Percentiles rank a stretch among this genome's conserved stretches.
Conservation (phyloP, 1,139 yeast genomes). For the Geotrichum aggregatum region DNA sequence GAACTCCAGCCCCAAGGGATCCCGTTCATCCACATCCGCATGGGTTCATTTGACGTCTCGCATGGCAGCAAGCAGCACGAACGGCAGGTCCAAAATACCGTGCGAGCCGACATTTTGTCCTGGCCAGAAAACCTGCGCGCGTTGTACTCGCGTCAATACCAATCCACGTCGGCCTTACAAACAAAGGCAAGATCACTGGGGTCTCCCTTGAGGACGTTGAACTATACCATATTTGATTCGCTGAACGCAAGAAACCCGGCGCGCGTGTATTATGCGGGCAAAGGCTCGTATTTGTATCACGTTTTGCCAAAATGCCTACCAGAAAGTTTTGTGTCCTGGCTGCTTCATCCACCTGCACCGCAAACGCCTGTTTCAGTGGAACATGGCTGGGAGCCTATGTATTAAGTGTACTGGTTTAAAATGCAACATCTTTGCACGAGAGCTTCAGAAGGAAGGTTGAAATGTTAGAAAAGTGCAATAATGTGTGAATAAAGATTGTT, state of each 20-base stretch:
- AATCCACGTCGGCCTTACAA: constrained; percentile 35
- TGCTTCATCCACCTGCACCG: constrained; percentile 32
- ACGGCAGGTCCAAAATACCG: constrained; percentile 34
- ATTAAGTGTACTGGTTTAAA: too few species aligned
- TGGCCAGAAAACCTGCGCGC: constrained; percentile 42
- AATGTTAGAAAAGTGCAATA: too few species aligned
- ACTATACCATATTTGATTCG: constrained; percentile 39
- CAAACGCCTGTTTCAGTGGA: constrained; percentile 19
- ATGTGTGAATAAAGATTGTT: too few species aligned
- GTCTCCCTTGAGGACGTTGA: constrained; percentile 34
- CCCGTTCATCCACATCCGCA: constrained; percentile 35
- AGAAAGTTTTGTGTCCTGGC: constrained; percentile 37
- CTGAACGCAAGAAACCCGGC: constrained; percentile 33
- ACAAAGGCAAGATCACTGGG: constrained; percentile 34
- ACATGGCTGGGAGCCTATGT: constrained; percentile 21
- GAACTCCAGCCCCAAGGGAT: constrained; percentile 38
- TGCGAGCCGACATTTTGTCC: constrained; percentile 41
- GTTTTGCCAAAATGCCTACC: constrained; percentile 36
- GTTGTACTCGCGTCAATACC: constrained; percentile 38
- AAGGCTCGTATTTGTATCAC: constrained; percentile 39
- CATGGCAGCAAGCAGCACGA: constrained; percentile 27
- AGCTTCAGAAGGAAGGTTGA: too few species aligned
- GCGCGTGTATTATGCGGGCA: constrained; percentile 40
- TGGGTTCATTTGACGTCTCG: constrained; percentile 42
- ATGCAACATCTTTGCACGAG: too few species aligned